Evolutionary conservation across 78 protist species (phyloP).

Genomic region (slime mould (Dictyostelium discoideum)): DNA sequence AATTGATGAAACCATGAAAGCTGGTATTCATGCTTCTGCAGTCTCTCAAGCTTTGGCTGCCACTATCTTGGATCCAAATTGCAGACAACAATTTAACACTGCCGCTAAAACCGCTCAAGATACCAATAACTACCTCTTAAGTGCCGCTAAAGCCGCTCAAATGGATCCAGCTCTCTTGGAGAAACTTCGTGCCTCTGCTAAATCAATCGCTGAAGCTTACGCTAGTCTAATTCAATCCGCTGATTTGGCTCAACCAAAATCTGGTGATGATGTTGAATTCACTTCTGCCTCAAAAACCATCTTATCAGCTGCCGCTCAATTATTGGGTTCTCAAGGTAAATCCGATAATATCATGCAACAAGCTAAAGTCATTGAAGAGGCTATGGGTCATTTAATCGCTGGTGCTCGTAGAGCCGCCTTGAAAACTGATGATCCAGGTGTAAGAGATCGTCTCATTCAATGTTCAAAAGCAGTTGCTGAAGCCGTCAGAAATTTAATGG

Average conservation of each 20-base stretch:
- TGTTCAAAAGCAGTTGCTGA: conserved; percentile 79
- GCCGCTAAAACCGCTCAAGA: conserved; percentile 80
- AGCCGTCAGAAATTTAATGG: conserved; percentile 48
- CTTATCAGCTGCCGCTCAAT: conserved; percentile 59
- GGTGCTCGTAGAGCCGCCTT: conserved; percentile 78
- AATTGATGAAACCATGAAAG: conserved; percentile 3
- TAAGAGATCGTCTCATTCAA: conserved; percentile 64
- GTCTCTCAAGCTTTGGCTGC: conserved; percentile 77
- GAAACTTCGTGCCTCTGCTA: conserved; percentile 36
- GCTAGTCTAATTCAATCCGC: conserved; percentile 62
- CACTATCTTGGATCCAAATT: conserved; percentile 75
- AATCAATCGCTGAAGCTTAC: conserved; percentile 75
- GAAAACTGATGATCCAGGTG: conserved; percentile 63
- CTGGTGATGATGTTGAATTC: conserved; percentile 78
- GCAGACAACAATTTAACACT: conserved; percentile 58
- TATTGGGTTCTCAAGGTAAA: conserved; percentile 53
- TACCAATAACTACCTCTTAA: conserved; percentile 17
- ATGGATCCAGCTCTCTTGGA: conserved; percentile 59
- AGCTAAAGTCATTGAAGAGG: conserved; percentile 37
- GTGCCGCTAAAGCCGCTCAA: conserved; percentile 48
- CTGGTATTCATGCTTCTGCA: conserved; percentile 60
- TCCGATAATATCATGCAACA: conserved; percentile 36
- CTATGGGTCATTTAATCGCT: conserved; percentile 79
- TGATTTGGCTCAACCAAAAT: conserved; percentile 70
- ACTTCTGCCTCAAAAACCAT: conserved; percentile 60